Percentiles rank a stretch among this genome's conserved stretches.
Conservation (phyloP, 208 protist species). For the Borovskyia barvae region DNA sequence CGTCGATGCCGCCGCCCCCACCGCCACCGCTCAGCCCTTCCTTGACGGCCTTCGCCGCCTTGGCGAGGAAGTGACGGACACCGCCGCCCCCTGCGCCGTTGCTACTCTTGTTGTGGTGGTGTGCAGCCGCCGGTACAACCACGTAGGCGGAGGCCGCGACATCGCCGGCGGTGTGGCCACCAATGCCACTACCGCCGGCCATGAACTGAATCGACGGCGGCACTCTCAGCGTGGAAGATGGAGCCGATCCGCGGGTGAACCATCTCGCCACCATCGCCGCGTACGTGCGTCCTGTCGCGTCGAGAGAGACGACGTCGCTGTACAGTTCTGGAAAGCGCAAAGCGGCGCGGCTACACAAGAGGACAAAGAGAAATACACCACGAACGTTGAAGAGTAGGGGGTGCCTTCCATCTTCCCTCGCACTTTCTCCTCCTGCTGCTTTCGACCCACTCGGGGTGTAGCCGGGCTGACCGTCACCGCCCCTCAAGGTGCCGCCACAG, state of each 20-base stretch:
- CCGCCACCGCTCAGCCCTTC: not conserved
- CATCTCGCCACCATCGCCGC: constrained; percentile 9
- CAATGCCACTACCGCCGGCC: constrained; percentile 2
- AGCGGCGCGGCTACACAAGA: constrained; percentile 14
- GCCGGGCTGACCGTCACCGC: not conserved
- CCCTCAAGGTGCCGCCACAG: constrained; percentile 20
- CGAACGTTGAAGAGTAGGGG: constrained; percentile 4
- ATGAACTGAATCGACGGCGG: constrained; percentile 8
- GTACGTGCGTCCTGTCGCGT: constrained; percentile 18
- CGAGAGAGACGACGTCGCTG: constrained; percentile 21
- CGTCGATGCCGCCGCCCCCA: not conserved
- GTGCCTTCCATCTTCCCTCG: not conserved
- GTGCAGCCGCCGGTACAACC: not conserved
- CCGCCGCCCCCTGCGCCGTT: constrained; percentile 17
- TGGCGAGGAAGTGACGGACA: constrained; percentile 47
- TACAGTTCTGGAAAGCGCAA: constrained; percentile 53
- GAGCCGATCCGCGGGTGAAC: constrained; percentile 5
- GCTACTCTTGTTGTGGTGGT: constrained; percentile 2
- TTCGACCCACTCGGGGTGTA: not conserved
- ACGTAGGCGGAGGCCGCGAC: not conserved
- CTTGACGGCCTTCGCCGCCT: constrained; percentile 66
- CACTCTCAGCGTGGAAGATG: not conserved
- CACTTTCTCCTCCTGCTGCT: not conserved
- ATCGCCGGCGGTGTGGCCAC: not conserved
- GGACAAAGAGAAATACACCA: constrained; percentile 7